phyloP scores from a whole-genome alignment of 2,329 filamentous ascomycete species.

The Colletotrichum euphorbiae region DNA sequence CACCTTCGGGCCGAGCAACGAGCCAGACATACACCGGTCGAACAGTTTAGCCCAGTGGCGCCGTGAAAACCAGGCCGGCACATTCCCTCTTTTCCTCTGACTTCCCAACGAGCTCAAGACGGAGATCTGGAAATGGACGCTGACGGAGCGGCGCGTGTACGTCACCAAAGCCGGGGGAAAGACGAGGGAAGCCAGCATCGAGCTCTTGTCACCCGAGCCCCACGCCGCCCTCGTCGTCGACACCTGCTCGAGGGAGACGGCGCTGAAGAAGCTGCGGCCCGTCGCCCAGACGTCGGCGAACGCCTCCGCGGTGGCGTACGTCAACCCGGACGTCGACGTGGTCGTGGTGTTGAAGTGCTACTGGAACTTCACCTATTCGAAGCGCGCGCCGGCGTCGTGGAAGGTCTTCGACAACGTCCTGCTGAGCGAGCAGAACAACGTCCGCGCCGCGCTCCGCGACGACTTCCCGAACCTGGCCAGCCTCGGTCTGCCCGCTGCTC shows the following conservation, averaged over 20 bases:
- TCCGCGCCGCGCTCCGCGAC: too few relatives aligned
- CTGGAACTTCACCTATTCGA: too few relatives aligned
- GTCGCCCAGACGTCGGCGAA: too few relatives aligned
- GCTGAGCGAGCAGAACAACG: too few relatives aligned
- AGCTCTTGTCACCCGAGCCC: background rate
- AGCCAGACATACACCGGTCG: background rate
- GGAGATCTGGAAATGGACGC: background rate
- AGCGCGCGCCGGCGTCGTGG: too few relatives aligned
- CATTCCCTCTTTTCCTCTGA: background rate
- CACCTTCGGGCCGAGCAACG: background rate
- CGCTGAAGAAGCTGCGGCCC: background rate
- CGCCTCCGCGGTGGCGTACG: too few relatives aligned
- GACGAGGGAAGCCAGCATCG: background rate
- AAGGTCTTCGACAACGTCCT: too few relatives aligned
- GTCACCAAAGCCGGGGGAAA: background rate
- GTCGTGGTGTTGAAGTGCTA: too few relatives aligned
- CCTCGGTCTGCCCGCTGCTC: too few relatives aligned
- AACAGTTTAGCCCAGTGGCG: background rate
- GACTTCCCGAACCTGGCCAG: too few relatives aligned
- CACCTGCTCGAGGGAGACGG: background rate
- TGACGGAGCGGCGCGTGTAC: background rate
- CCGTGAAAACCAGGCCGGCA: too few relatives aligned
- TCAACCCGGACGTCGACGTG: too few relatives aligned
- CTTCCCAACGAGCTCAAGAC: background rate
- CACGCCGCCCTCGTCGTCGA: background rate